Evolutionary conservation across 257 asterid genomes (phyloP).

Genomic region (Marsdenia floribunda): DNA sequence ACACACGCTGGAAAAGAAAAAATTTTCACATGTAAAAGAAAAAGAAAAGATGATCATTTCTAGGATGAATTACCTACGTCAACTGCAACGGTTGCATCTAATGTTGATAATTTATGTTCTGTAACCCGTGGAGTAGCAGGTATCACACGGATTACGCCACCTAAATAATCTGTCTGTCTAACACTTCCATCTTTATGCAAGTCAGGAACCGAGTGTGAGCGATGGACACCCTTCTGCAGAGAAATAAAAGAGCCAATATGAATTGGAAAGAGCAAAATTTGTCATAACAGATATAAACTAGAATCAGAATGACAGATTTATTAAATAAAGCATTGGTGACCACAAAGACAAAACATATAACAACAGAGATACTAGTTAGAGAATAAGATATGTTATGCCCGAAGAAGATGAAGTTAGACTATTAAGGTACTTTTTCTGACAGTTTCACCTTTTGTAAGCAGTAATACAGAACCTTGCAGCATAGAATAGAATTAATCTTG

Average conservation of each 20-base stretch:
- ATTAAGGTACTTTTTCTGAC: neutral
- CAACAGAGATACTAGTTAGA: neutral
- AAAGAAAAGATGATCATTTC: neutral
- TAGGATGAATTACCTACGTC: constrained; percentile 36
- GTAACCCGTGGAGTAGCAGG: constrained; percentile 48
- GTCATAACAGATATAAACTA: neutral
- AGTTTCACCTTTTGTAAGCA: neutral
- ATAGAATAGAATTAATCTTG: neutral
- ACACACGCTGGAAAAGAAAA: neutral
- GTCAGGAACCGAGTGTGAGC: constrained; percentile 80
- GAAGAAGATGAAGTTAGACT: neutral
- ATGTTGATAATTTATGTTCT: constrained; percentile 33
- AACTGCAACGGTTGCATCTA: constrained; percentile 28
- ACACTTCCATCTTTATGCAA: constrained; percentile 52
- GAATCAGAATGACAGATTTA: neutral
- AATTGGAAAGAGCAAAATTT: neutral
- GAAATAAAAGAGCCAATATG: constrained; percentile 8
- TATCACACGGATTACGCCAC: constrained; percentile 63
- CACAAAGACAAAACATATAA: neutral
- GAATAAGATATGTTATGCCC: neutral
- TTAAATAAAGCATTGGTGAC: neutral
- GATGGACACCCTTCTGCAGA: constrained; percentile 71
- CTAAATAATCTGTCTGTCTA: constrained; percentile 50
- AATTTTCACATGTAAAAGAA: neutral
- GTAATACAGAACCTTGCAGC: neutral